These are phyloP conservation scores for Calonectria crousiana DNA, from an alignment of 2,329 filamentous ascomycete species.

Conservation along the genomic window DNA sequence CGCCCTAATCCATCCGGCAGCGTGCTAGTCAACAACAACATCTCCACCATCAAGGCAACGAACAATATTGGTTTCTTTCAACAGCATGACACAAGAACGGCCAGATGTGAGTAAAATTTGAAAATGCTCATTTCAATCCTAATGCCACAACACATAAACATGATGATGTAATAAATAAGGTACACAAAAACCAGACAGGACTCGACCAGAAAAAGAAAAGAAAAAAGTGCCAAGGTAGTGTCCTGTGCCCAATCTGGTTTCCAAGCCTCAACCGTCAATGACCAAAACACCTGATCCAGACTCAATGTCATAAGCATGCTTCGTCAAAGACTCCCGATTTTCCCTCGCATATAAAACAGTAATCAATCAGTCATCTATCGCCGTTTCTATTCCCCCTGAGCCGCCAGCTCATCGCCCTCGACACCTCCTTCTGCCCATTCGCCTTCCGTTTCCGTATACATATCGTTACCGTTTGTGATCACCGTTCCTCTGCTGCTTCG, in stretches of 20 bases:
- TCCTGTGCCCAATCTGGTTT: slow-evolving; percentile 3
- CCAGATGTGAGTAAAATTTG: neutral
- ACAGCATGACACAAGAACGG: neutral
- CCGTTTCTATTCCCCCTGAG: slow-evolving; percentile 46
- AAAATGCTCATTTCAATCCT: slow-evolving; percentile 1
- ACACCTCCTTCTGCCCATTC: slow-evolving; percentile 62
- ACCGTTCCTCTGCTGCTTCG: slow-evolving; percentile 63
- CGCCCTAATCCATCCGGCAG: neutral
- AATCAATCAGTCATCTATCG: slow-evolving; percentile 16
- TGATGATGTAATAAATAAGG: neutral
- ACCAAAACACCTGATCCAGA: slow-evolving; percentile 22
- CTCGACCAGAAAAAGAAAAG: slow-evolving; percentile 1
- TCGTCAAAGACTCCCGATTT: slow-evolving; percentile 18
- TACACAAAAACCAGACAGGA: slow-evolving; percentile 9
- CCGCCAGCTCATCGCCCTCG: slow-evolving; percentile 51
- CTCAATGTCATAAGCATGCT: slow-evolving; percentile 20
- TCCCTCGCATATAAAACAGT: slow-evolving; percentile 8
- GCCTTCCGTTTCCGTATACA: slow-evolving; percentile 54
- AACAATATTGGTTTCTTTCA: neutral
- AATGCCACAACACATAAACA: neutral
- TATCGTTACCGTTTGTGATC: slow-evolving; percentile 55
- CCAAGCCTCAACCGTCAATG: slow-evolving; percentile 10
- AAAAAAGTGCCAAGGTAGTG: slow-evolving; percentile 7
- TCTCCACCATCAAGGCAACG: slow-evolving; percentile 2
- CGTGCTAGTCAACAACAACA: neutral